phyloP scores from a whole-genome alignment of 1,284 basidiomycete species.

The Mycena sp. region DNA sequence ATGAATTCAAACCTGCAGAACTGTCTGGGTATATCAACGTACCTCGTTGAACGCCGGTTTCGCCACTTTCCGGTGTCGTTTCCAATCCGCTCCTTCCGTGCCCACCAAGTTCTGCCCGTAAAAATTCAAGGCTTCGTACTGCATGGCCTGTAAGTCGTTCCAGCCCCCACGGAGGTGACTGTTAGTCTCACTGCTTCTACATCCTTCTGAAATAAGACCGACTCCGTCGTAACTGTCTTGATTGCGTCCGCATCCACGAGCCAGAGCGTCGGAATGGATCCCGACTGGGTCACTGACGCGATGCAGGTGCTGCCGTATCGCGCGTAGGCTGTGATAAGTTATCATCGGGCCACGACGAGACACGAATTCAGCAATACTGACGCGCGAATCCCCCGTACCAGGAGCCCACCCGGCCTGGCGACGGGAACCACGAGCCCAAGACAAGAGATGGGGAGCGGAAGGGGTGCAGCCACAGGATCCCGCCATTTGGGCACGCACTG shows the following conservation, averaged over 20 bases:
- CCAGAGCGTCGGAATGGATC: conserved; percentile 45
- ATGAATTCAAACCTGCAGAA: no score
- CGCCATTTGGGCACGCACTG: conserved; percentile 3
- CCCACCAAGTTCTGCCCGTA: conserved; percentile 52
- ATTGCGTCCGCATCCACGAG: conserved; percentile 53
- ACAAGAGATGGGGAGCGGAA: conserved; percentile 38
- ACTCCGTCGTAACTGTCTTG: conserved; percentile 43
- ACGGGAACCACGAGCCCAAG: conserved; percentile 44
- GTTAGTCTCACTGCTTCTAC: conserved; percentile 42
- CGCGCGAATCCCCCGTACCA: conserved; percentile 45
- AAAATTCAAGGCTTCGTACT: conserved; percentile 48
- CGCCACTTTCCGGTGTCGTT: conserved; percentile 51
- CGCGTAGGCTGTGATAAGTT: conserved; percentile 34
- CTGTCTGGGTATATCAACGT: neutral
- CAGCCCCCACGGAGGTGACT: no score
- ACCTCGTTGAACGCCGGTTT: conserved; percentile 54
- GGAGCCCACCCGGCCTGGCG: conserved; percentile 42
- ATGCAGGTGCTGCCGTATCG: conserved; percentile 48
- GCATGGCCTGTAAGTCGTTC: no score
- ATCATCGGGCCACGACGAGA: no score
- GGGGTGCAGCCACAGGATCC: conserved; percentile 43
- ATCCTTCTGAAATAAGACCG: conserved; percentile 49
- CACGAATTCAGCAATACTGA: conserved; percentile 30
- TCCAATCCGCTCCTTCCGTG: conserved; percentile 55
- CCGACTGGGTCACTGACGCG: conserved; percentile 42